Evolutionary conservation across 2,329 filamentous ascomycete species (phyloP), one percentile per base, ranked within the genome.

Genomic region (Cucurbitaria berberidis): DNA sequence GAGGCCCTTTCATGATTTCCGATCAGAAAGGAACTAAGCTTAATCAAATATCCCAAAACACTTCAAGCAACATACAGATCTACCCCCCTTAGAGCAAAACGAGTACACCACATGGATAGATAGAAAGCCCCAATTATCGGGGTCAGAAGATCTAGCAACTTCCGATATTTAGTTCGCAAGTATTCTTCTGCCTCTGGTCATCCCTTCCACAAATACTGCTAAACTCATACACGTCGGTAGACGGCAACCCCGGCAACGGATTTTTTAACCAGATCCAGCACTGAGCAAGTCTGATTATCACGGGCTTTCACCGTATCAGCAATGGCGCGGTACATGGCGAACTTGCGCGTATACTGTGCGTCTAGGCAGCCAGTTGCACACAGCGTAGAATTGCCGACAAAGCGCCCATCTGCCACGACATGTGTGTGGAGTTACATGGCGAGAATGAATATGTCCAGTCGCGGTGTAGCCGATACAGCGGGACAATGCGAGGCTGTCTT

Each of bases 321-420:
- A 21, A 29, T 39, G 10, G 46, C 46, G 18, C 32, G 46, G 18
- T 53, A 56, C 5, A 59, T 19, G 15, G 26, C 36, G 7, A 42
- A 55, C 32, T 57, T 41, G 11, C 27, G 6, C 8, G 54, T 57
- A 26, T 49, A 60, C 30, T 26, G 29, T 6, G 44, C 45, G 21
- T 57, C 54, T 2, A 30, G n/a, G 21, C 46, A 34, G 24, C 24
- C 24, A 2, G 51, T 46, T 16, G 57, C 54, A 3, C 24, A 18
- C 48, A 57, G 51, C 40, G 29, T 55, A 60, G n/a, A 60, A 26
- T 9, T 43, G 36, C 3, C 57, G 57, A 32, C 57, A 60, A 5
- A 44, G 44, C n/a, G 24, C 44, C 40, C 11, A 57, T 11, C 13
- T 34, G 32, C 47, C 46, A 48, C 18, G 47, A 18, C 22, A 49